Conservation (phyloP, 108 stramenopile species). For the Fistulifera solaris region DNA sequence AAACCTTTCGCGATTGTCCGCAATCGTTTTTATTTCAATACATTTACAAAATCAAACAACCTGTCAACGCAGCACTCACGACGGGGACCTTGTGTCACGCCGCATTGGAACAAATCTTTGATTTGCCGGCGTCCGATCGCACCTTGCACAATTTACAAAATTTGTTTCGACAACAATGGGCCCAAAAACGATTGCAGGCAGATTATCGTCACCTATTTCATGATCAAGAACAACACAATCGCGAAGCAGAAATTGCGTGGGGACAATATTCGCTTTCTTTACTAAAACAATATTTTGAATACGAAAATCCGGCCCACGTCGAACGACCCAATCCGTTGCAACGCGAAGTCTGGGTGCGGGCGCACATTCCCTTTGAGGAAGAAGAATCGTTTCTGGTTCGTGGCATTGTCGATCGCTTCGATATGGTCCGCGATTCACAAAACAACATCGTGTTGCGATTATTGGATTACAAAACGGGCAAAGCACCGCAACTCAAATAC, state of each 20-base stretch:
- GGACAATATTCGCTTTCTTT: slow-evolving; percentile 56
- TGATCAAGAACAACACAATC: slow-evolving; percentile 10
- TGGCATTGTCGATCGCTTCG: slow-evolving; percentile 83
- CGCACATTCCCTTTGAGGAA: slow-evolving; percentile 30
- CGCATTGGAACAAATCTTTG: slow-evolving; percentile 78
- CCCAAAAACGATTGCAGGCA: slow-evolving; percentile 24
- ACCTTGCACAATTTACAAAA: slow-evolving; percentile 64
- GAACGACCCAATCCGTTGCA: slow-evolving; percentile 47
- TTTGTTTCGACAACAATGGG: slow-evolving; percentile 65
- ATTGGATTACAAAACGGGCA: slow-evolving; percentile 87
- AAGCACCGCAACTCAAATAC: slow-evolving; percentile 81
- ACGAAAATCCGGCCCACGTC: slow-evolving; percentile 57
- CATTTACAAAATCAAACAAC: slow-evolving; percentile 55
- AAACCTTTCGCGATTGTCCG: slow-evolving; percentile 71
- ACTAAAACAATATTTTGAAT: slow-evolving; percentile 60
- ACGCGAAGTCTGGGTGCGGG: slow-evolving; percentile 70
- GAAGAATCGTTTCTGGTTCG: slow-evolving; percentile 38
- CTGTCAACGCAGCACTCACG: slow-evolving; percentile 45
- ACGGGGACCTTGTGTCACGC: slow-evolving; percentile 71
- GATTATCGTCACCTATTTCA: slow-evolving; percentile 47
- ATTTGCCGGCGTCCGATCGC: slow-evolving; percentile 59
- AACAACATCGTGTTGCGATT: slow-evolving; percentile 31
- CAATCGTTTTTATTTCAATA: slow-evolving; percentile 83
- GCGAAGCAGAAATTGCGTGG: slow-evolving; percentile 66
- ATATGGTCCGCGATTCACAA: slow-evolving; percentile 32